Percentiles rank a stretch among this genome's conserved stretches.
phyloP scores from a whole-genome alignment of 2,329 filamentous ascomycete genomes.

The Botrytis deweyae region DNA sequence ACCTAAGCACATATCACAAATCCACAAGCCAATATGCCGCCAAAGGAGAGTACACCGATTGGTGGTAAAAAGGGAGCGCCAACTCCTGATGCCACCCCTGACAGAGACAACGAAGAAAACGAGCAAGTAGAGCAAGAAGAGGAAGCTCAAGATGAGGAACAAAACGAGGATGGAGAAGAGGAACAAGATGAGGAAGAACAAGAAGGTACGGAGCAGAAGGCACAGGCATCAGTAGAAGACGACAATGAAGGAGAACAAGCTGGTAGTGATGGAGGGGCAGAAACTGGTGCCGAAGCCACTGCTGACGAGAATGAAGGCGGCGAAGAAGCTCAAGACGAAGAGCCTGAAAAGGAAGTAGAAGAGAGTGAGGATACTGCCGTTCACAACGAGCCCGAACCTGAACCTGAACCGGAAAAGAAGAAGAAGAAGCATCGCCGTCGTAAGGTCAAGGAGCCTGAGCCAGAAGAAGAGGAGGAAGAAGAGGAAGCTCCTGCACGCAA shows the following conservation, averaged over 20 bases:
- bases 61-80: conserved; percentile 16
- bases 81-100: conserved; percentile 11
- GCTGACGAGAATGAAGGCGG: conserved; percentile 18
- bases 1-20: not conserved
- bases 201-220: conserved; percentile 17
- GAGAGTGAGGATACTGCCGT: conserved; percentile 20
- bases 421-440: conserved; percentile 17
- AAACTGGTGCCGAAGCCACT: conserved; percentile 17
- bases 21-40: conserved; percentile 9
- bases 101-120: conserved; percentile 3
- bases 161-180: conserved; percentile 17
- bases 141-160: conserved; percentile 19
- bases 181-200: conserved; percentile 13
- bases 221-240: conserved; percentile 8
- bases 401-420: conserved; percentile 13
- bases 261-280: not conserved
- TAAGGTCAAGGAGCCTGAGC: conserved; percentile 18
- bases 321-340: conserved; percentile 14
- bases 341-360: conserved; percentile 12
- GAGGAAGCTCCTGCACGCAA: conserved; percentile 16
- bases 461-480: conserved; percentile 16
- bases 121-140: conserved; percentile 16
- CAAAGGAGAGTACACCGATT: conserved; percentile 17
- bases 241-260: not conserved
- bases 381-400: conserved; percentile 5